Base-by-base conservation (phyloP, 805 yeast species). In the Sugiyamaella lignohabitans region DNA sequence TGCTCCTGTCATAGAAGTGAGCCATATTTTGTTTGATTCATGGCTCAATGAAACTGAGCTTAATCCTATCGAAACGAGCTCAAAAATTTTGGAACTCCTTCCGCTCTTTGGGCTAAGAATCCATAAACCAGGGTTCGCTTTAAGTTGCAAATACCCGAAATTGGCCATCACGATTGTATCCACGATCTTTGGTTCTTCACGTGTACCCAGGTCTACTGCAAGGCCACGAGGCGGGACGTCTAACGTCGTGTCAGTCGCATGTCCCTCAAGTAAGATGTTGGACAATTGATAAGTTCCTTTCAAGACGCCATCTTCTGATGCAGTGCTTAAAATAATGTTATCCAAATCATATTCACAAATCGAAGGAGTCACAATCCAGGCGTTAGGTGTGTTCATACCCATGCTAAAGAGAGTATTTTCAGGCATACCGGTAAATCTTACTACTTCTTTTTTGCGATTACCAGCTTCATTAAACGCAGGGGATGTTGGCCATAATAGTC, bases 121-220 rank as follows among this genome's bases (percentile, higher is more conserved):
- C 82, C 86, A 85, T 2, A 71, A 40, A 0, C 96, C 96, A 1
- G 94, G 93, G 43, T 70, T 71, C 0, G 84, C 79, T 52, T 76
- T 77, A 40, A 93, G 68, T 63, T 89, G 97, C 45, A 84, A 76
- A 62, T 91, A 91, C 0, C 97, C 97, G 52, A 82, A 69, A 35
- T 84, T 82, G 1, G 81, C 74, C 93, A 91, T 84, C 1, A 88
- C 79, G 34, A 66, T 69, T 0, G 96, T 82, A 53, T 80, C 87
- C 1, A 73, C 51, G n/a, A 52, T 37, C 6, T 37, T 43, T 67
- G n/a, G 51, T 14, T 45, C 59, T 18, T 42, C 55, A 48, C n/a
- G 53, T 29, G 45, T 56, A 46, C 22, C 58, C 1, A 80, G 59
- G 18, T 71, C 69, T 2, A 87, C 57, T 2, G 72, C 68, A 14